Evolutionary conservation across 352 stramenopile genomes (phyloP), one percentile per base, ranked within the genome.

Genomic region (Pythium insidiosum): DNA sequence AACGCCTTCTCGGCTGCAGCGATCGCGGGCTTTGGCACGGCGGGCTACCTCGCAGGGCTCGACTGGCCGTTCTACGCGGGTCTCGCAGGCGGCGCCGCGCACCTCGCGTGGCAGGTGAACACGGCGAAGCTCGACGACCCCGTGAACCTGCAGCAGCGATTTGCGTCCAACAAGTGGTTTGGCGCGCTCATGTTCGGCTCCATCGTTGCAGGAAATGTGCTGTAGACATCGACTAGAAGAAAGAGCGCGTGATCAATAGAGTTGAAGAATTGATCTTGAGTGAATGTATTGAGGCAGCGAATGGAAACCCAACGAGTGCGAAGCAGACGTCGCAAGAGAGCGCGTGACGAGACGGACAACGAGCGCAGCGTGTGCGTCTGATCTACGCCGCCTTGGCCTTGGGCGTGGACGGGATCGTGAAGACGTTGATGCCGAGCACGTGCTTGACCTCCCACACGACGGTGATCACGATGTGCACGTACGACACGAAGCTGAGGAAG

Each of bases 61-160:
- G 72, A 86, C 34, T 85, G 73, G 56, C 75, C 84, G 28, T 98
- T 96, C 56, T 97, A 97, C 64, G 46, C 61, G 0, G 95, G 94
- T 6, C 69, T 97, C 4, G 79, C 73, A 2, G 67, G 68, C 21
- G 86, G 89, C 18, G 92, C 79, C n/a, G 71, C 65, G 18, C 96
- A 99, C 44, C 78, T 99, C 52, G 71, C 94, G 5, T 99, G 96
- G 95, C 96, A 99, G 64, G 84, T 99, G 33, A 87, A 96, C 38
- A 97, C 91, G 5, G 94, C 95, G 15, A 93, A 99, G 49, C 71
- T 98, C 19, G 71, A 98, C 53, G 75, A 98, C 61, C 74, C 79
- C 1, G 47, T 95, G 21, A 98, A 98, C 67, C 66, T 98, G 21
- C 88, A 95, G 40, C 55, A 78, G 26, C 82, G 94, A 18, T 99